These are phyloP conservation scores for Lichtheimia hyalospora DNA, from an alignment of 371 early-diverging fungal species.

Conservation along the genomic window DNA sequence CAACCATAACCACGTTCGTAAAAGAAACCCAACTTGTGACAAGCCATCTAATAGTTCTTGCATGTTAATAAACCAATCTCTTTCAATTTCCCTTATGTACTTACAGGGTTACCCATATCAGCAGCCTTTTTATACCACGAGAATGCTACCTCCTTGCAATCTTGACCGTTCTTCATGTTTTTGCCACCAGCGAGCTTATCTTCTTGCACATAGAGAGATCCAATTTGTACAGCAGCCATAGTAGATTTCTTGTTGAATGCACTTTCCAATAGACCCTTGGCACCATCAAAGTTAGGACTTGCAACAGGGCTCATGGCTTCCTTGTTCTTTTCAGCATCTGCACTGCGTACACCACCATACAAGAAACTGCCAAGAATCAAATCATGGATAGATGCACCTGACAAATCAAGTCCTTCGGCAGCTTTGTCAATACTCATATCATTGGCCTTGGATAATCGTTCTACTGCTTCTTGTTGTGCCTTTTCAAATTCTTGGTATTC, in stretches of 20 bases:
- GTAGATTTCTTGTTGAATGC: slow-evolving; percentile 55
- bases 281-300: slow-evolving; percentile 58
- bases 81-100: neutral
- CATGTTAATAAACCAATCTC: neutral
- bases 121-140: slow-evolving; percentile 59
- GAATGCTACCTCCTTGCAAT: slow-evolving; percentile 49
- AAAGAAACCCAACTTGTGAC: slow-evolving; percentile 58
- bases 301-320: slow-evolving; percentile 53
- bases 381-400: slow-evolving; percentile 40
- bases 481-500: slow-evolving; percentile 52
- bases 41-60: slow-evolving; percentile 55
- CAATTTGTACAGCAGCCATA: slow-evolving; percentile 64
- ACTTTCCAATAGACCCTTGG: slow-evolving; percentile 51
- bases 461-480: slow-evolving; percentile 57
- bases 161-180: slow-evolving; percentile 47
- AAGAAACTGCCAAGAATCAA: slow-evolving; percentile 53
- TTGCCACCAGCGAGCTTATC: slow-evolving; percentile 51
- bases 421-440: slow-evolving; percentile 61
- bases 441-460: slow-evolving; percentile 35
- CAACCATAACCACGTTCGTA: slow-evolving; percentile 51
- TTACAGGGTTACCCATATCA: slow-evolving; percentile 53
- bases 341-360: slow-evolving; percentile 56
- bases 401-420: slow-evolving; percentile 38
- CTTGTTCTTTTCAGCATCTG: slow-evolving; percentile 37
- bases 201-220: slow-evolving; percentile 58